Evolutionary conservation across 306 rosid species (phyloP).

Genomic region (Vigna hirtella): DNA sequence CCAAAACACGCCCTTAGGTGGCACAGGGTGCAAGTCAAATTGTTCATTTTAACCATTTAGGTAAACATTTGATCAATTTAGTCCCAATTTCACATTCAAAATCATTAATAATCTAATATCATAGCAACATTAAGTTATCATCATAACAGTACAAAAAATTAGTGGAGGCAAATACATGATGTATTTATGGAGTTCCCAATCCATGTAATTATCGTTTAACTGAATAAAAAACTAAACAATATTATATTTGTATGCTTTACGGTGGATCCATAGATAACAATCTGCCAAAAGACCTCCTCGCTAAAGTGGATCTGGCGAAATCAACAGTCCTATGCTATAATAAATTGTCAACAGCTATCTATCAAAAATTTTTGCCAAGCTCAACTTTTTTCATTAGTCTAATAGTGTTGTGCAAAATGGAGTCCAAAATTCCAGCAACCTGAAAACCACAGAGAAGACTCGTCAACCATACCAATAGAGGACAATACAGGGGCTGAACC

Average conservation of each 20-base stretch:
- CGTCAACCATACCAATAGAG: conserved; percentile 42
- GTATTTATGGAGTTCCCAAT: conserved; percentile 37
- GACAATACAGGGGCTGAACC: conserved; percentile 28
- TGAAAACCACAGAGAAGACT: conserved; percentile 58
- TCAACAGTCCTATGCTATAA: conserved; percentile 45
- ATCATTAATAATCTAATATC: background rate
- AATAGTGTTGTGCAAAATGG: conserved; percentile 82
- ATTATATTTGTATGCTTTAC: conserved; percentile 41
- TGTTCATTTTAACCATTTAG: background rate
- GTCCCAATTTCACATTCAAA: conserved; percentile 1
- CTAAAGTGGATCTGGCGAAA: conserved; percentile 44
- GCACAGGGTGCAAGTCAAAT: background rate
- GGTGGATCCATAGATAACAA: conserved; percentile 17
- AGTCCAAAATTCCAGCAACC: conserved; percentile 98
- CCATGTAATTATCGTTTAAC: conserved; percentile 24
- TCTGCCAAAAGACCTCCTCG: conserved; percentile 31
- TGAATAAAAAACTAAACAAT: conserved; percentile 36
- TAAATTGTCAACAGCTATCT: conserved; percentile 47
- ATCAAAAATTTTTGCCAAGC: conserved; percentile 90
- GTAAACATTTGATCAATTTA: background rate
- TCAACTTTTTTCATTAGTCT: conserved; percentile 86
- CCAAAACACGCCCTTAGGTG: background rate
- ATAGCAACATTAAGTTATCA: conserved; percentile 17
- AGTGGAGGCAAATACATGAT: conserved; percentile 18
- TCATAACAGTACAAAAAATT: conserved; percentile 16